Base-by-base conservation (phyloP, 2,329 filamentous ascomycete genomes). In the Diaporthe ampelina region DNA sequence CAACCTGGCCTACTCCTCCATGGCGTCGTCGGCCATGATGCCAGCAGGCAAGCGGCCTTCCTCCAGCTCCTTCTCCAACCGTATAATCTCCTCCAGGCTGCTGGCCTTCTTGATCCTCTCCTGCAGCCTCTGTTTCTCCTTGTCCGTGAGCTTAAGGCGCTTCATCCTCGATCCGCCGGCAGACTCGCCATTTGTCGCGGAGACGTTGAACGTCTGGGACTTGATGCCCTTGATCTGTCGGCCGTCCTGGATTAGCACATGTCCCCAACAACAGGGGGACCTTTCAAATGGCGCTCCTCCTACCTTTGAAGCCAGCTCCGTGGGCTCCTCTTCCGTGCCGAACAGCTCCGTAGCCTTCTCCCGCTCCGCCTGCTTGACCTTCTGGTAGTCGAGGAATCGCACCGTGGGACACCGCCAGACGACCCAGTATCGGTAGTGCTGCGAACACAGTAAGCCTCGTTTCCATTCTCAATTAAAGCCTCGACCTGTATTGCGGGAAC, bases 361-460 rank as follows among this genome's bases (percentile, higher is more conserved):
- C 58, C 95, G 91, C 88, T 99, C 97, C 0, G 89, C 91, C 77
- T 97, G 91, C 84, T 95, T 97, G 67, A 99, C 95, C 84, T 97
- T 98, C 79, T 91, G 89, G 82, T 95, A 98, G 84, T 99, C 97
- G 65, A 99, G 89, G 84, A 98, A 98, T 58, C 96, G 92, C 57
- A 99, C 91, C 6, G 88, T 89, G 0, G 95, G 95, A 81, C 94
- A 94, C 76, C 93, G 91, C 93, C 94, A 98, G 75, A 99, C 90
- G 37, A 98, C 87, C 93, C 94, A 99, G 82, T 93, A 93, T 70
- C 97, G 93, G 86, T 98, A 99, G 84, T 98, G 87, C 95, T 98
- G 79, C 69, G 70, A 48, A 57, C 15, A 52, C 8, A 26, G 74
- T 58, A 52, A 52, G 29, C 56, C 59, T 43, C 6, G 3, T 15